Percentiles rank a stretch among this genome's conserved stretches.
These are phyloP conservation scores for Madurella fahalii DNA, from an alignment of 2,329 filamentous ascomycete species.

Conservation along the genomic window DNA sequence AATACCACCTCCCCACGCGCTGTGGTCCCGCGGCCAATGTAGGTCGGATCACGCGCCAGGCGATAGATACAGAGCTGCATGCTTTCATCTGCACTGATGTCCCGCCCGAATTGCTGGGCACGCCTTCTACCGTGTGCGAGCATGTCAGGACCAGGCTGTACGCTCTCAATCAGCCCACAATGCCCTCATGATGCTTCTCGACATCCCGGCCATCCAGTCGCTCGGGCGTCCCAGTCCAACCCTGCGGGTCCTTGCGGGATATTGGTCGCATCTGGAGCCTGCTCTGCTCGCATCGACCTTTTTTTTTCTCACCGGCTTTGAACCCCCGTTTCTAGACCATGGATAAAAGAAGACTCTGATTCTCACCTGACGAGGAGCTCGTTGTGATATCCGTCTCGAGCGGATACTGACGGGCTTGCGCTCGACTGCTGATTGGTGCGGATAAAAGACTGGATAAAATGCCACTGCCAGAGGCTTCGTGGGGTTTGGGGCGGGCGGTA, in stretches of 20 bases:
- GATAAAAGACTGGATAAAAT: conserved; percentile 32
- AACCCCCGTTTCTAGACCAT: conserved; percentile 1
- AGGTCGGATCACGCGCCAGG: conserved; percentile 14
- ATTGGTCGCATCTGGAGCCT: too few species aligned
- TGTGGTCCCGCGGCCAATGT: background rate
- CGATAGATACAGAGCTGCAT: conserved; percentile 6
- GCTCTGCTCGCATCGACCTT: background rate
- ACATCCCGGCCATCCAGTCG: conserved; percentile 10
- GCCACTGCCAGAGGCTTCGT: conserved; percentile 12
- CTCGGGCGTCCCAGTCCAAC: conserved; percentile 10
- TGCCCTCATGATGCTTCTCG: conserved; percentile 13
- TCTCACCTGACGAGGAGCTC: conserved; percentile 24
- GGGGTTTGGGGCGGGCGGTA: conserved; percentile 10
- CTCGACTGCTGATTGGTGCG: conserved; percentile 30
- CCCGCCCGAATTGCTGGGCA: background rate
- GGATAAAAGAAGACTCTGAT: conserved; percentile 22
- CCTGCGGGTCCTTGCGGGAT: conserved; percentile 1
- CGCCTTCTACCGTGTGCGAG: background rate
- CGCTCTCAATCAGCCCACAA: conserved; percentile 19
- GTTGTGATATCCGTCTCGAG: conserved; percentile 13
- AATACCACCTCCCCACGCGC: conserved; percentile 18
- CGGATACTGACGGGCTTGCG: conserved; percentile 21
- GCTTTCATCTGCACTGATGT: conserved; percentile 1
- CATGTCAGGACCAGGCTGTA: background rate
- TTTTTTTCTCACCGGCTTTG: conserved; percentile 7